Base-by-base conservation (phyloP, 1,139 yeast genomes). In the Taphrina betulina region DNA sequence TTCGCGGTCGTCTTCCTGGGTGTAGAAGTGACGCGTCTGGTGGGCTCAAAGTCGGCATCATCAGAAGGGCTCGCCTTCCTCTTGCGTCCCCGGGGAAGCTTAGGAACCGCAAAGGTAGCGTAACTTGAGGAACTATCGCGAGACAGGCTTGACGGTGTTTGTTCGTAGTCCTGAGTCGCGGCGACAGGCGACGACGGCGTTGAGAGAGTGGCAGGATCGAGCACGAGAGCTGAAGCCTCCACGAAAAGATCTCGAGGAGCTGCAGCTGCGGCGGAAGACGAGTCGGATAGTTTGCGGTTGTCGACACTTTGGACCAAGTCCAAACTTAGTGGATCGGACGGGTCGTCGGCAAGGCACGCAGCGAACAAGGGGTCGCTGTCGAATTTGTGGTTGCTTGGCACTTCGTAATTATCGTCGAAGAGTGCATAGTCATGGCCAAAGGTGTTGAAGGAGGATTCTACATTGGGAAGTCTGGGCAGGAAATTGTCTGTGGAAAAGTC, bases 31-130 rank as follows among this genome's bases (percentile, higher is more conserved):
- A 4, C 12, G 4, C 23, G 7, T 10, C 26, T 28, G n/a, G 12
- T 26, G n/a, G 34, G 35, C 3, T 17, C 23, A 24, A 14, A 24
- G n/a, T 41, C 45, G 16, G 8, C 31, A 10, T 41, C 45, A 5
- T 24, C 34, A 28, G 5, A 10, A 14, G 28, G 4, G 7, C 34
- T 26, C 4, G 45, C 28, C 45, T 41, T 41, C 14, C 45, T 26
- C 45, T 41, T 41, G 5, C 45, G 19, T 8, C 45, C 45, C 14
- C 45, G 45, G 2, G 45, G 45, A 5, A 41, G 8, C 16, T 41
- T 41, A 23, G 45, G 45, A 17, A 41, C 45, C 2, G 45, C 45
- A 17, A 41, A 41, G 12, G 45, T 26, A 22, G 42, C 42, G n/a
- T n/a, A n/a, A 7, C 10, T 26, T 8, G 12, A 10, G n/a, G 45